Evolutionary conservation across 148 eudicot genomes (phyloP).

Genomic region (Diospyros kaki): DNA sequence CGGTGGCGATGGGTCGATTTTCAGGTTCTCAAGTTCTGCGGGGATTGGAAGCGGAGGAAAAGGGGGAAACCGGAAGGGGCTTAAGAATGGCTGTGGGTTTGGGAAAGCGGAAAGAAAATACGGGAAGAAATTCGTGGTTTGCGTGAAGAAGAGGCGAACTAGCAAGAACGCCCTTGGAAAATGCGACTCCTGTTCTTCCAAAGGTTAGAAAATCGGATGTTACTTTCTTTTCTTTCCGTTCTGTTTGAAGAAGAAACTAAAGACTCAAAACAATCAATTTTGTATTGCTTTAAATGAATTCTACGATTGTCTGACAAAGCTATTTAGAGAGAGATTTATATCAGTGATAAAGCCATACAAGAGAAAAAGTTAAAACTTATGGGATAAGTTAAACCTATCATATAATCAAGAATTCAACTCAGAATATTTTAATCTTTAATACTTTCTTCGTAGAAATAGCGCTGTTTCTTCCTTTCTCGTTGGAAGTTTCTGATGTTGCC

Average conservation of each 20-base stretch:
- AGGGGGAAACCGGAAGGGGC: slow-evolving; percentile 18
- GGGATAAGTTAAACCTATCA: too few species aligned
- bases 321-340: too few species aligned
- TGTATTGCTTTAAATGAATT: too few species aligned
- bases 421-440: too few species aligned
- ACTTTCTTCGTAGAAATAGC: too few species aligned
- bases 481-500: not conserved
- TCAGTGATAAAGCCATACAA: too few species aligned
- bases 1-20: slow-evolving; percentile 25
- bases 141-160: slow-evolving; percentile 62
- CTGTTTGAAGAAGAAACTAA: too few species aligned
- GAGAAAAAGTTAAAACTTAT: too few species aligned
- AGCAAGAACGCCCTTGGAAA: slow-evolving; percentile 33
- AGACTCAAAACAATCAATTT: too few species aligned
- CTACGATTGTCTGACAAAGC: too few species aligned
- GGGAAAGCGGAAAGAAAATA: slow-evolving; percentile 20
- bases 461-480: not conserved
- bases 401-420: too few species aligned
- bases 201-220: slow-evolving; percentile 33
- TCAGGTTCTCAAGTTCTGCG: slow-evolving; percentile 52
- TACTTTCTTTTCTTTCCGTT: too few species aligned
- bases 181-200: slow-evolving; percentile 47
- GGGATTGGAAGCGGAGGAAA: slow-evolving; percentile 12
- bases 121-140: slow-evolving; percentile 40
- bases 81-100: slow-evolving; percentile 6